Evolutionary conservation across 139 green algal species (phyloP), one percentile per base, ranked within the genome.

Genomic region (Picochlorum sp.): DNA sequence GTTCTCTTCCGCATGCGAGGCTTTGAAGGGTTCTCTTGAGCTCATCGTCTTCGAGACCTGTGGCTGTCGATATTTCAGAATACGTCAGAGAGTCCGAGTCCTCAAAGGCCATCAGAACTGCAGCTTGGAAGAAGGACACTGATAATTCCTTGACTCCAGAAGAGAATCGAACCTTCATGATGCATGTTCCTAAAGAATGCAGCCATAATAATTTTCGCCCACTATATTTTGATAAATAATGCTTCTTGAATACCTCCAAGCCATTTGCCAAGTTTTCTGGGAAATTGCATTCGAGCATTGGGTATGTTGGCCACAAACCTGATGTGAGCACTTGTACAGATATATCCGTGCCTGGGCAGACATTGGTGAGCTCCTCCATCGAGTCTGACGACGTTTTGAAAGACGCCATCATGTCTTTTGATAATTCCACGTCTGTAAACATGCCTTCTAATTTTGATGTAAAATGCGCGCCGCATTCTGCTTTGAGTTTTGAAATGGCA

Each of bases 401-500:
- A 13, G 64, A 71, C 1, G 74, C 66, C 73, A 91, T 85, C 65
- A 93, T 84, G 65, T 96, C 89, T 15, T 74, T 67, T 3, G 75
- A 88, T 23, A 95, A 57, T 37, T 96, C 87, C 57, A 83, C 71
- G 49, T 87, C 82, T 61, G 71, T 97, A 81, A 99, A 98, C 94
- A 99, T 99, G 64, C 94, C 91, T 74, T 98, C 92, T 46, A 97
- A 82, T 78, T 96, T 96, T 73, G 78, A 87, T n/a, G 94, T 99
- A 82, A 97, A 99, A 74, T 97, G 85, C 4, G 68, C 69, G 20
- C 94, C 94, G 74, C 94, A 99, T 79, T 98, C 92, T 11, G 83
- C 82, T 81, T 97, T 97, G 59, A 99, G 86, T 77, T 96, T 96
- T 50, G 65, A 68, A 61, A 99, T 95, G 80, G 95, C 89, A 44